Base-by-base conservation (phyloP, 2,329 filamentous ascomycete species). In the Thielaviopsis cerberus region DNA sequence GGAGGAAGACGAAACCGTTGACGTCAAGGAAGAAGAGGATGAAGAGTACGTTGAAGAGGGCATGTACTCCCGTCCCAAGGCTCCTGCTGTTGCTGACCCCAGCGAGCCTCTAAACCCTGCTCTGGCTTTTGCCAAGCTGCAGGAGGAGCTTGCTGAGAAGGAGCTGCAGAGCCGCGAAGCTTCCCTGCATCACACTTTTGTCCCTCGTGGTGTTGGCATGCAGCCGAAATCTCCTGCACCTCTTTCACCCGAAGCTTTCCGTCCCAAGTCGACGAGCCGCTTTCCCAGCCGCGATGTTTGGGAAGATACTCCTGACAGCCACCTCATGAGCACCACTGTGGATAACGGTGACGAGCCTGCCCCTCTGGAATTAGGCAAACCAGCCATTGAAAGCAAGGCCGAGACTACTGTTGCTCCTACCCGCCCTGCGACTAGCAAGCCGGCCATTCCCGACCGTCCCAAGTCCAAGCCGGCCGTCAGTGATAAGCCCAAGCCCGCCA, bases 231-330 rank as follows among this genome's bases (percentile, higher is more conserved):
- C 52, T n/a, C 57, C 57, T n/a, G 57, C 53, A 5, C 37, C 55
- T 22, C 37, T 50, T 26, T 26, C 59, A 4, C 25, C 37, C 23
- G 55, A 57, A 17, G 30, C 50, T 51, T 54, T 57, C 27, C 56
- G 57, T n/a, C 54, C 57, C 22, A 53, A 51, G 24, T 41, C 53
- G 23, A 52, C 57, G 23, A 30, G 50, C 17, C 50, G 57, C 53
- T 97, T 97, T 68, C 91, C 91, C 0, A 95, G 90, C 67, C 82
- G 82, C 57, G 91, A 97, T 70, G 82, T 96, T 50, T 96, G 91
- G 91, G 91, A 97, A 71, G 91, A 97, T 68, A 83, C 80, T 0
- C 91, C 91, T 1, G 88, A 94, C 64, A 91, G 87, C 65, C 78
- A 86, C 59, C 78, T 85, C 62, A 77, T 94, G 22, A 82, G 89